These are phyloP conservation scores for Talaromyces sp. DNA, from an alignment of 2,329 filamentous ascomycete species.

Conservation along the genomic window DNA sequence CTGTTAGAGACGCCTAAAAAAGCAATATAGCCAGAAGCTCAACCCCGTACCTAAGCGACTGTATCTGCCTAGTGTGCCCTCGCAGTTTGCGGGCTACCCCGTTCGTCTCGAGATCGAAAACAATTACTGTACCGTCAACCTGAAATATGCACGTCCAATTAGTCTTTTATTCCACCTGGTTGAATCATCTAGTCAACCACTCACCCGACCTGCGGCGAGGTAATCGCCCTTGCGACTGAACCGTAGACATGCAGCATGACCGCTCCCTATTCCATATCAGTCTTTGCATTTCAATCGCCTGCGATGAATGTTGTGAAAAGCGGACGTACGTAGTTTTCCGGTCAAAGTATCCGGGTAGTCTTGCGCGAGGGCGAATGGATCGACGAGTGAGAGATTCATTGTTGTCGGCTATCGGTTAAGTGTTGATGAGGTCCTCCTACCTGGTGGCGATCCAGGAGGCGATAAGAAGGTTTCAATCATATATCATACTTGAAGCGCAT, in stretches of 20 bases:
- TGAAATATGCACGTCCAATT: constrained; percentile 25
- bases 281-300: constrained; percentile 36
- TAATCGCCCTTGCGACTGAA: constrained; percentile 96
- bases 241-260: constrained; percentile 65
- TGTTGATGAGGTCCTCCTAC: constrained; percentile 9
- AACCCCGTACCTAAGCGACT: constrained; percentile 64
- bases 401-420: constrained; percentile 1
- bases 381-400: constrained; percentile 70
- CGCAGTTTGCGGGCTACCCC: constrained; percentile 90
- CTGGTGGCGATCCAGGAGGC: constrained; percentile 22
- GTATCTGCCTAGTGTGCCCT: constrained; percentile 89
- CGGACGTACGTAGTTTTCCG: constrained; percentile 68
- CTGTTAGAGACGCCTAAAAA: constrained; percentile 1
- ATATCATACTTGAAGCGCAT: not conserved
- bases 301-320: not conserved
- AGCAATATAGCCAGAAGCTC: not conserved
- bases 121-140: constrained; percentile 85
- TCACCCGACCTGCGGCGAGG: constrained; percentile 82
- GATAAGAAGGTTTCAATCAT: constrained; percentile 10
- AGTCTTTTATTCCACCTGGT: not conserved
- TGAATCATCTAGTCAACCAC: constrained; percentile 20
- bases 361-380: constrained; percentile 68
- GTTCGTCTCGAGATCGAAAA: constrained; percentile 97
- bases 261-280: constrained; percentile 47
- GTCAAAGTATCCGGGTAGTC: constrained; percentile 91